Evolutionary conservation across 2,329 filamentous ascomycete species (phyloP).

Genomic region (Colletotrichum tropicicola): DNA sequence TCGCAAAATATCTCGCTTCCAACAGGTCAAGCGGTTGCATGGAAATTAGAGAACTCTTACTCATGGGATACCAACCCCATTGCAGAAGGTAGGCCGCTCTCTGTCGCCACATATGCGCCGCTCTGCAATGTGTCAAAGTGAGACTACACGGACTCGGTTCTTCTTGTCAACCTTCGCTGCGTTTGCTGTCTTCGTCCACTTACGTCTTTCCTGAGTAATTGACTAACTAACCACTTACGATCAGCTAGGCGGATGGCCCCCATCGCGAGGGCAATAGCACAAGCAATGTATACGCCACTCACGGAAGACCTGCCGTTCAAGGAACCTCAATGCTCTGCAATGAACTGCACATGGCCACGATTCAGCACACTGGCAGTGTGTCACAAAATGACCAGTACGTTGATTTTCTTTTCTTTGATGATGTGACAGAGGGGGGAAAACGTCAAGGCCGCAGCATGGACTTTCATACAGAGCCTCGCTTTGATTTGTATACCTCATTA

Average conservation of each 20-base stretch:
- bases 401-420: not conserved
- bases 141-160: not conserved
- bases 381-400: not conserved
- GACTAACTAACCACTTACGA: not conserved
- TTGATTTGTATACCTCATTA: too few species aligned
- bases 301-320: not conserved
- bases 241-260: not conserved
- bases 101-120: not conserved
- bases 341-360: not conserved
- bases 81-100: not conserved
- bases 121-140: not conserved
- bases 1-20: not conserved
- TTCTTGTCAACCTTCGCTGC: not conserved
- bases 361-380: not conserved
- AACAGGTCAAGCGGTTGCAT: not conserved
- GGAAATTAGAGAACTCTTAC: not conserved
- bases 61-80: not conserved
- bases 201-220: not conserved
- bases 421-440: too few species aligned
- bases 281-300: not conserved
- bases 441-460: too few species aligned
- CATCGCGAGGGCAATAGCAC: not conserved
- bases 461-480: too few species aligned
- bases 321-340: not conserved
- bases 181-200: not conserved